These are phyloP conservation scores for Pichiaceae sp. DNA, from an alignment of 1,139 yeast genomes.

Conservation along the genomic window DNA sequence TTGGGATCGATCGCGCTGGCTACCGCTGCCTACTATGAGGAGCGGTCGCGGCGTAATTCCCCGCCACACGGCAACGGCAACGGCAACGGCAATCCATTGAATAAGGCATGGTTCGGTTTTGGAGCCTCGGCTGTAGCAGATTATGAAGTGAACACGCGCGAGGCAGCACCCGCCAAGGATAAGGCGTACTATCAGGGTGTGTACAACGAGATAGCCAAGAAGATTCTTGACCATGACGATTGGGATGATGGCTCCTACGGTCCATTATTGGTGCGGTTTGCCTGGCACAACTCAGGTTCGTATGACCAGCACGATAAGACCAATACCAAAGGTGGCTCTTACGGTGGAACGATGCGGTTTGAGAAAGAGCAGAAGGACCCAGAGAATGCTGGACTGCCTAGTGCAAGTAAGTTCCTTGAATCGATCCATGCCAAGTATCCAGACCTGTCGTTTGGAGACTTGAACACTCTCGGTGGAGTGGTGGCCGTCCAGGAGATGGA, in stretches of 20 bases:
- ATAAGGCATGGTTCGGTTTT: too few species aligned
- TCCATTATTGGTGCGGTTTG: constrained; percentile 53
- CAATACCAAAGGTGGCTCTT: constrained; percentile 60
- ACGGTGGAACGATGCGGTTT: constrained; percentile 76
- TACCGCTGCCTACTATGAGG: too few species aligned
- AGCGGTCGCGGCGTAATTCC: too few species aligned
- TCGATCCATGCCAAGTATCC: constrained; percentile 57
- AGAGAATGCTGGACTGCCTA: constrained; percentile 66
- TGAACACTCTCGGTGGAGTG: constrained; percentile 85
- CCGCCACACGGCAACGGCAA: too few species aligned
- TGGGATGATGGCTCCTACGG: constrained; percentile 64
- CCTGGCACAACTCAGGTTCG: constrained; percentile 70
- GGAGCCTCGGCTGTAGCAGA: constrained; percentile 12
- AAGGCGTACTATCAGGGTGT: constrained; percentile 62
- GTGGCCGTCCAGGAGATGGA: constrained; percentile 77
- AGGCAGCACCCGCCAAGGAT: constrained; percentile 23
- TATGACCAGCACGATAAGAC: constrained; percentile 46
- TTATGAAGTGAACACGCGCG: constrained; percentile 16
- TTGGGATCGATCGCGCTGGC: too few species aligned
- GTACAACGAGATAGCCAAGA: constrained; percentile 71
- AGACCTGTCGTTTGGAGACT: constrained; percentile 80
- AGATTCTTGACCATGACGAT: constrained; percentile 69
- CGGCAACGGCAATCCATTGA: too few species aligned
- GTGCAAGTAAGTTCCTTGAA: constrained; percentile 56
- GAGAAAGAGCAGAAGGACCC: constrained; percentile 59